Conservation (phyloP, 1,284 basidiomycete species). For the Ceratobasidium sp. region DNA sequence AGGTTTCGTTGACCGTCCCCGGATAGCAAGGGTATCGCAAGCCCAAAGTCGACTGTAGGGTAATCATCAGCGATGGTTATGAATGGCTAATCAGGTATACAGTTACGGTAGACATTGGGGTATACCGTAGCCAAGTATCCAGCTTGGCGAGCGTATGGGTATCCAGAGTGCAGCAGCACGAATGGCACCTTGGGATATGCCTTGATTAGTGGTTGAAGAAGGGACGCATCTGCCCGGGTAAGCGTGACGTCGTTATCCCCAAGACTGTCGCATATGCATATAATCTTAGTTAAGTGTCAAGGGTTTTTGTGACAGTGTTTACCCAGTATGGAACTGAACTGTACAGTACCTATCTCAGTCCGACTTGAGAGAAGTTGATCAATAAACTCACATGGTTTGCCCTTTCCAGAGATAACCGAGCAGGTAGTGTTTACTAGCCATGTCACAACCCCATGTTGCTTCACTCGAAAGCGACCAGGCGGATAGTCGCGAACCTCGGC, state of each 20-base stretch:
- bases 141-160: slow-evolving; percentile 80
- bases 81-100: not conserved
- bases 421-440: slow-evolving; percentile 63
- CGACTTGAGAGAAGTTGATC: slow-evolving; percentile 4
- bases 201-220: slow-evolving; percentile 75
- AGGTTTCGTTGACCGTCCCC: slow-evolving; percentile 70
- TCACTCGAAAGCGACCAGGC: slow-evolving; percentile 51
- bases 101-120: slow-evolving; percentile 72
- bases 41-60: slow-evolving; percentile 73
- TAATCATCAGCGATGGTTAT: not conserved
- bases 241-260: slow-evolving; percentile 80
- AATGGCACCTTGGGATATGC: slow-evolving; percentile 70
- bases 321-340: slow-evolving; percentile 86
- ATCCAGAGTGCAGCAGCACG: slow-evolving; percentile 78
- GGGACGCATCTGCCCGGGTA: slow-evolving; percentile 69
- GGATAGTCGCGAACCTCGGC: no score
- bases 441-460: slow-evolving; percentile 49
- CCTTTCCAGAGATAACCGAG: slow-evolving; percentile 16
- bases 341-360: not conserved
- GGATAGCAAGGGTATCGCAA: slow-evolving; percentile 79
- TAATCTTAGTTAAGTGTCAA: not conserved
- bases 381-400: slow-evolving; percentile 71
- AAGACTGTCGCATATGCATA: slow-evolving; percentile 54
- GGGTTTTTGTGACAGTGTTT: not conserved
- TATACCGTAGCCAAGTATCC: slow-evolving; percentile 79